phyloP scores from a whole-genome alignment of 306 rosid genomes.

The Cucurbita ficifolia region DNA sequence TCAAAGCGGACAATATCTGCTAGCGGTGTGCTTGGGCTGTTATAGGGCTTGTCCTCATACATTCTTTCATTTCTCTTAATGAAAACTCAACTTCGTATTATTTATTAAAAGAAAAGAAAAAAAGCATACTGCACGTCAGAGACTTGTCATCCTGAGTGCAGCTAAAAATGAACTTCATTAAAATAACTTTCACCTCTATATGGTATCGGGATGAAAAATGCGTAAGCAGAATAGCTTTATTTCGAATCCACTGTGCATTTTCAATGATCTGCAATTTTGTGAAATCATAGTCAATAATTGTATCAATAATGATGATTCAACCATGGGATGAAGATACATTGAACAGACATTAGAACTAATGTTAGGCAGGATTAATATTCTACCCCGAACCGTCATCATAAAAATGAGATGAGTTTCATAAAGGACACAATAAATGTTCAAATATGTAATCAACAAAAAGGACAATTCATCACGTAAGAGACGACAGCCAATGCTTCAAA shows the following conservation, averaged over 20 bases:
- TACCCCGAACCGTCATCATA: conserved; percentile 1
- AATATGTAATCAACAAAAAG: neutral
- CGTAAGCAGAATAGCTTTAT: conserved; percentile 72
- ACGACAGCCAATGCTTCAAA: neutral
- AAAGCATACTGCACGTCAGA: neutral
- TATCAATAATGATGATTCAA: neutral
- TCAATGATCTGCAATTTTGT: conserved; percentile 45
- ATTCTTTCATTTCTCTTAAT: neutral
- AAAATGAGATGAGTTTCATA: neutral
- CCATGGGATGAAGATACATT: neutral
- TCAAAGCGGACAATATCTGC: too few relatives aligned
- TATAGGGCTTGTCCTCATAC: neutral
- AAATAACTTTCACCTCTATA: conserved; percentile 47
- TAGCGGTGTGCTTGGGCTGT: too few relatives aligned
- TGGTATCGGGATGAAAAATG: conserved; percentile 90
- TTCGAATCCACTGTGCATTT: conserved; percentile 83
- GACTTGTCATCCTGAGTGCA: neutral
- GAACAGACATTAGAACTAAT: neutral
- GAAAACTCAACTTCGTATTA: too few relatives aligned
- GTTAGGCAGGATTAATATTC: neutral
- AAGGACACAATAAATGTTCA: neutral
- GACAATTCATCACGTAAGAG: neutral
- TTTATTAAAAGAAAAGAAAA: too few relatives aligned
- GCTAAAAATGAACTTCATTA: neutral
- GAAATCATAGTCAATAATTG: neutral